Conservation (phyloP, 441 rosid species). For the Aquilaria agallochum region DNA sequence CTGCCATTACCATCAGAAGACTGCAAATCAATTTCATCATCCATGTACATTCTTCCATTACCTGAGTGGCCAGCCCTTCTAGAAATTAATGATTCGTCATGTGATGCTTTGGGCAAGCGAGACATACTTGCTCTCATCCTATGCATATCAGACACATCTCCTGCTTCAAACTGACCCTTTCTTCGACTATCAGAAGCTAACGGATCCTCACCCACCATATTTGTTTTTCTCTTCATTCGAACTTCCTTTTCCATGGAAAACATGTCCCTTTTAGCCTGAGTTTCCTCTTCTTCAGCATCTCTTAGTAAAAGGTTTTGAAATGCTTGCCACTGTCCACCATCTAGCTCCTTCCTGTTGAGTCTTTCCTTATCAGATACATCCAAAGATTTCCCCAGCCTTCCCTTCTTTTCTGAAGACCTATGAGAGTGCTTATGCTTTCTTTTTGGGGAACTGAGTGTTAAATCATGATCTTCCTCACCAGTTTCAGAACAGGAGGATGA, state of each 20-base stretch:
- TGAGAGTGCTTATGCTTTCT: slow-evolving; percentile 24
- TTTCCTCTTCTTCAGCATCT: slow-evolving; percentile 73
- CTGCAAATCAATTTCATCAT: slow-evolving; percentile 34
- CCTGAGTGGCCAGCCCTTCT: slow-evolving; percentile 27
- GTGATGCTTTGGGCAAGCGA: slow-evolving; percentile 42
- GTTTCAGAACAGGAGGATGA: slow-evolving; percentile 54
- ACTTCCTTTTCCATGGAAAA: slow-evolving; percentile 63
- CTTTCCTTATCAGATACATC: slow-evolving; percentile 33
- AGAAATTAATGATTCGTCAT: slow-evolving; percentile 52
- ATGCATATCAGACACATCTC: slow-evolving; percentile 37
- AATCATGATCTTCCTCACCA: slow-evolving; percentile 42
- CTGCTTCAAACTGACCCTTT: slow-evolving; percentile 41
- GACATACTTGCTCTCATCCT: slow-evolving; percentile 38
- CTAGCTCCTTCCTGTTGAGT: slow-evolving; percentile 43
- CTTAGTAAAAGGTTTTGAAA: slow-evolving; percentile 77
- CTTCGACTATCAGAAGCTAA: slow-evolving; percentile 41
- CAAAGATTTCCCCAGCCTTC: slow-evolving; percentile 19
- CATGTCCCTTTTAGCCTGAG: slow-evolving; percentile 33
- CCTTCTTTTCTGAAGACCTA: slow-evolving; percentile 36
- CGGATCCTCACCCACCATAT: slow-evolving; percentile 54
- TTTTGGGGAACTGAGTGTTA: slow-evolving; percentile 18
- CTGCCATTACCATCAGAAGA: slow-evolving; percentile 39
- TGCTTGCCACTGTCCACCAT: slow-evolving; percentile 84
- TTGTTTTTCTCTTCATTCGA: slow-evolving; percentile 46
- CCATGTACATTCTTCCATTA: slow-evolving; percentile 31